Conservation (phyloP, 495 filamentous ascomycete genomes). For the Penicillium arizonense region DNA sequence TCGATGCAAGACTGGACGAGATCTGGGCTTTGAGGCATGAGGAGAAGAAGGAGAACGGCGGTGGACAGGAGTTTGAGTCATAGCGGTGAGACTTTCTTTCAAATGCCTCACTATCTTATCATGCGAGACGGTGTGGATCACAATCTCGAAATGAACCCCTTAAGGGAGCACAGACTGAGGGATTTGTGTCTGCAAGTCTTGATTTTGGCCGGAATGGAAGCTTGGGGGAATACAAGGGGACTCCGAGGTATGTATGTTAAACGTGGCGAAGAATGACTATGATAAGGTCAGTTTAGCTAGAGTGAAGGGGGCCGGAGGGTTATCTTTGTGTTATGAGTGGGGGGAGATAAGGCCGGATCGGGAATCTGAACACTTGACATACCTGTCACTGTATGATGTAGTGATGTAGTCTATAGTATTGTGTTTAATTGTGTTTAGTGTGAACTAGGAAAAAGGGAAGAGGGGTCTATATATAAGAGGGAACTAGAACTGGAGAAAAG, state of each 20-base stretch:
- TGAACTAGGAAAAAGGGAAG: too few relatives aligned
- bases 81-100: conserved; percentile 39
- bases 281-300: conserved; percentile 12
- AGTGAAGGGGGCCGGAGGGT: background rate
- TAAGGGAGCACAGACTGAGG: conserved; percentile 29
- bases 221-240: conserved; percentile 6
- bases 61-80: conserved; percentile 43
- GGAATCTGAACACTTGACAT: conserved; percentile 1
- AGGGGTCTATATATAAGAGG: background rate
- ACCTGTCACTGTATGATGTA: background rate
- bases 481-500: background rate
- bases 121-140: conserved; percentile 31
- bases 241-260: conserved; percentile 7
- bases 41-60: conserved; percentile 37
- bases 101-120: conserved; percentile 40
- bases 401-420: background rate
- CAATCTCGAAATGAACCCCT: conserved; percentile 13
- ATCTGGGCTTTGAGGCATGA: conserved; percentile 33
- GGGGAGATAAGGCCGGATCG: conserved; percentile 31
- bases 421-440: too few relatives aligned
- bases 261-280: conserved; percentile 2
- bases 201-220: background rate
- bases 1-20: conserved; percentile 36
- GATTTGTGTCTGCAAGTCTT: conserved; percentile 17
- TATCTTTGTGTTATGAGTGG: conserved; percentile 28